Base-by-base conservation (phyloP, 2,329 filamentous ascomycete species). In the Paecilomyces fulvus region DNA sequence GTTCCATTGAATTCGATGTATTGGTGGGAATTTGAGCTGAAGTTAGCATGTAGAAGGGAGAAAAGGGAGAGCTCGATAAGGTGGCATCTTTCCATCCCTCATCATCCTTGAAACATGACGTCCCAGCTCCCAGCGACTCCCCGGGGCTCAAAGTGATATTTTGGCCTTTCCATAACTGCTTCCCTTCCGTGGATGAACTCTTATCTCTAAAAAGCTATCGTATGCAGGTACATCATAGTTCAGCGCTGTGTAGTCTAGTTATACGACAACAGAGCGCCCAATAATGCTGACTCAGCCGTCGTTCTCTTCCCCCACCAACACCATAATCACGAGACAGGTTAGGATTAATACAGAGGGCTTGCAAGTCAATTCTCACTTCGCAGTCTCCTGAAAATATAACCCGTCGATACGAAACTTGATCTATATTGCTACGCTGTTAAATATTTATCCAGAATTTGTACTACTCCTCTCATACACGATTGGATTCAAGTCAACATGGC, bases 401-500 rank as follows among this genome's bases (percentile, higher is more conserved):
- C 1, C 17, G 6, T 14, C 3, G 3, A 37, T 9, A 8, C 3
- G 37, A 43, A 7, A 28, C 25, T 28, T 28, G 25, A 28, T 28
- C 25, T 8, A 20, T 43, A 17, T 8, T 8, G 12, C 7, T 4
- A 8, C 14, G 14, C 33, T 17, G 5, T 5, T 8, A 12, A 17
- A 12, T 17, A 4, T 17, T 0, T 10, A 37, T 20, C 14, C n/a
- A 17, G 7, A 17, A 43, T 43, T 20, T 43, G 9, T 9, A 20
- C 4, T 43, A 6, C 14, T 8, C 37, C 6, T 5, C 14, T 8
- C 48, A 23, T 12, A 7, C 10, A 49, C 20, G 48, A 49, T 3
- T 23, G 6, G 5, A 23, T 25, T 23, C 14, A 23, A 4, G 12
- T 28, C 48, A 62, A 50, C 55, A 67, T 68, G 66, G 56, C 64